A percentile compares a stretch with the other conserved stretches of the same genome.
Evolutionary conservation across 805 yeast genomes (phyloP).

Genomic region (Grigorovia jiainica): DNA sequence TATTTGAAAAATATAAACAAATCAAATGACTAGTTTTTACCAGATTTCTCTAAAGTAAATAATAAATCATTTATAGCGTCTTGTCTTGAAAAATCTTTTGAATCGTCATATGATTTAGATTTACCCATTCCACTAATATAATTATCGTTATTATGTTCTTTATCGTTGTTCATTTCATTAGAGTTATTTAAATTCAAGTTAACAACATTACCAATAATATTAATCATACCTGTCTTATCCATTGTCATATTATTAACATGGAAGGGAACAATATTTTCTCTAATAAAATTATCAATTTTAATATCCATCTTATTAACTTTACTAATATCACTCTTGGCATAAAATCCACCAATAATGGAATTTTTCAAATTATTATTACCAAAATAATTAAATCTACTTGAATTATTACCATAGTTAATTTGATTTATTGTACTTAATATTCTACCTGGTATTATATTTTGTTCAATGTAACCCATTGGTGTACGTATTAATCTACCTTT

Average conservation of each 20-base stretch:
- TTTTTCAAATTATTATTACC: conserved; percentile 32
- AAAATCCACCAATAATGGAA: conserved; percentile 53
- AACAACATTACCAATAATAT: conserved; percentile 2
- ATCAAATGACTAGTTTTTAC: conserved; percentile 1
- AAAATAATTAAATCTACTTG: conserved; percentile 26
- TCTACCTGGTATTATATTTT: conserved; percentile 61
- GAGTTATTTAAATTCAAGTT: conserved; percentile 8
- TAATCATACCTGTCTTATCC: conserved; percentile 29
- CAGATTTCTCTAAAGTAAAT: conserved; percentile 3
- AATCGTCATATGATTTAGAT: background rate
- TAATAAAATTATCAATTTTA: conserved; percentile 32
- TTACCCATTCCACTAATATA: background rate
- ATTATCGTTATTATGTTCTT: background rate
- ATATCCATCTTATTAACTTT: conserved; percentile 27
- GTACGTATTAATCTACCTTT: conserved; percentile 59
- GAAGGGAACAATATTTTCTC: conserved; percentile 38
- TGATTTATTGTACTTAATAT: conserved; percentile 15
- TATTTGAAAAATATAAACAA: too few relatives aligned
- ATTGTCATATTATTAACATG: conserved; percentile 32
- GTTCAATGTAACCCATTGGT: conserved; percentile 57
- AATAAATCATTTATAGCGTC: conserved; percentile 1
- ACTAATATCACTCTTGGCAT: conserved; percentile 28
- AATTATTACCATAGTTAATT: conserved; percentile 2
- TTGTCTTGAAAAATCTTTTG: background rate
- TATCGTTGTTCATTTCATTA: conserved; percentile 7